Base-by-base conservation (phyloP, 495 filamentous ascomycete genomes). In the Neurospora cerealis region DNA sequence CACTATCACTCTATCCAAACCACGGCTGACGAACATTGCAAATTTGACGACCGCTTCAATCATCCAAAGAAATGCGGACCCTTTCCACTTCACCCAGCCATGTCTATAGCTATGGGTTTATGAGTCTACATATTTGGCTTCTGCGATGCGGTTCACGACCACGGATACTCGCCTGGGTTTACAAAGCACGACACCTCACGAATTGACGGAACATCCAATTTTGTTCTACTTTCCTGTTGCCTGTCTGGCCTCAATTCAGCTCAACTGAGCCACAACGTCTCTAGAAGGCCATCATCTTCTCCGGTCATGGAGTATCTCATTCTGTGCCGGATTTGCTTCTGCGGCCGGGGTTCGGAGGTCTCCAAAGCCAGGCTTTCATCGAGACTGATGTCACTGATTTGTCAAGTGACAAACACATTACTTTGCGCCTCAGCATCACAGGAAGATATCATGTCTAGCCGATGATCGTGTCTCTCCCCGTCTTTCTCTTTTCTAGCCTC, bases 281-380 rank as follows among this genome's bases (percentile, higher is more conserved):
- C 21, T 19, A 13, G 28, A 62, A 62, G 24, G 28, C 13, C 7
- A 54, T 46, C 69, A 38, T 9, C 19, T 36, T 40, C 38, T 39
- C 32, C 71, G 66, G 28, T 34, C 28, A 34, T 36, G 54, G 28
- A 34, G 34, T 28, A 32, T 19, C 54, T 66, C 54, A 32, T 66
- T 66, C 54, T 66, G 28, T 34, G 28, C 54, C 28, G 15, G 54
- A 66, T 66, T 28, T 66, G 54, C 54, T 13, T 66, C 54, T 66
- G 54, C 15, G 54, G 54, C 24, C 54, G 28, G 54, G 71, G 48
- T 21, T 69, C 37, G 62, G 71, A 73, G 48, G 71, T 41, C 71
- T 69, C 48, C 71, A 73, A 62, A 21, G 32, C 48, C 71, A 72
- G 71, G 44, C 71, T 72, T 70, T 21, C 54, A 42, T 39, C 34